Percentiles rank a stretch among this genome's conserved stretches.
These are phyloP conservation scores for Amanita fuliginea DNA, from an alignment of 768 basidiomycete species.

Conservation along the genomic window DNA sequence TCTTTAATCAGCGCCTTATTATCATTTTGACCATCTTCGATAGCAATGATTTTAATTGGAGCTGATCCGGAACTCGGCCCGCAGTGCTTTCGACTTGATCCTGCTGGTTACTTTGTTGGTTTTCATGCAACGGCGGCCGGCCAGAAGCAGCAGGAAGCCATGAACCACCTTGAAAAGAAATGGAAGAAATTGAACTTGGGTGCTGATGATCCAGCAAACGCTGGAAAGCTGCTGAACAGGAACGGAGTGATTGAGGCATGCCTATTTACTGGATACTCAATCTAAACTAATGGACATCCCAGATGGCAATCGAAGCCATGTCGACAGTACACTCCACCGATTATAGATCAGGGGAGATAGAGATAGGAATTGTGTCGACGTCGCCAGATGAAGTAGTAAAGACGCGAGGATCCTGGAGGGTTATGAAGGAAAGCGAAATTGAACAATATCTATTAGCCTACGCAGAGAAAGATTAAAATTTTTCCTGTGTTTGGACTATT, in stretches of 20 bases:
- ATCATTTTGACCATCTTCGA: not conserved
- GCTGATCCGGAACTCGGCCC: conserved; percentile 85
- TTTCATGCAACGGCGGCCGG: conserved; percentile 97
- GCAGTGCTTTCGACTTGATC: conserved; percentile 97
- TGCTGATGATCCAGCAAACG: conserved; percentile 67
- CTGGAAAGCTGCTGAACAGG: conserved; percentile 61
- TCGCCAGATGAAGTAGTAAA: conserved; percentile 63
- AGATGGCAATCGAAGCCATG: conserved; percentile 94
- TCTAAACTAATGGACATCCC: not conserved
- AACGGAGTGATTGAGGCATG: conserved; percentile 86
- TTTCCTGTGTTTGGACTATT: conserved; percentile 13
- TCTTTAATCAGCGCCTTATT: conserved; percentile 1
- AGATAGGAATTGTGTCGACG: conserved; percentile 86
- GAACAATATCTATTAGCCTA: conserved; percentile 76
- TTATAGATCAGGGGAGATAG: conserved; percentile 92
- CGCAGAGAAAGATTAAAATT: conserved; percentile 85
- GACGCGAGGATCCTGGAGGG: conserved; percentile 67
- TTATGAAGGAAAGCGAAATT: conserved; percentile 67
- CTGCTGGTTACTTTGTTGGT: conserved; percentile 96
- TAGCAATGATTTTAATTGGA: conserved; percentile 96
- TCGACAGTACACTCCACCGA: conserved; percentile 92
- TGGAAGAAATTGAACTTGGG: conserved; percentile 91
- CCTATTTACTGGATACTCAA: not conserved
- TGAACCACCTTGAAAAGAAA: conserved; percentile 97
- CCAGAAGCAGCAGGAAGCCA: conserved; percentile 96